Base-by-base conservation (phyloP, 352 stramenopile species). In the Globisporangium radiosum region DNA sequence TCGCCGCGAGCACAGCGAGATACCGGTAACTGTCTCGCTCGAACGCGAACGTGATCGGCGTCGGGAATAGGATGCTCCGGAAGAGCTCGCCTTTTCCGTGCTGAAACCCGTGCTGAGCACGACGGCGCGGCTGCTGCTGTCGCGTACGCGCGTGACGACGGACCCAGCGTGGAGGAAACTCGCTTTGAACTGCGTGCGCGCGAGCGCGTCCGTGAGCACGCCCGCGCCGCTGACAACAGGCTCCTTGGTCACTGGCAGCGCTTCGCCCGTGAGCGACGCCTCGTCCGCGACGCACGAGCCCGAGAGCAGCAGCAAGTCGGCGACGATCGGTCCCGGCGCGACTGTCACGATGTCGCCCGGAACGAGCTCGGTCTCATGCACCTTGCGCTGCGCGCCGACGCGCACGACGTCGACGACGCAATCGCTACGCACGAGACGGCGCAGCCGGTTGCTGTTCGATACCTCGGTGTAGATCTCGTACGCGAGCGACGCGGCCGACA, bases 81-180 rank as follows among this genome's bases (percentile, higher is more conserved):
- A 91, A 84, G 7, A 91, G 70, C 54, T 90, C 70, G 33, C 81
- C 79, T 47, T 85, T 85, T 65, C 73, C n/a, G 81, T 89, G n/a
- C 66, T 79, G 54, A 87, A 87, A 1, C 78, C 78, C 1, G 77
- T 85, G 40, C 66, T 69, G 3, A 84, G 62, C 37, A 91, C 78
- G 13, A 90, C 73, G 13, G 65, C 78, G 42, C 69, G 65, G 47
- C 40, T 62, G 33, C 25, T 56, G 1, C 61, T 19, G 37, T 59
- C 54, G 54, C 54, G 54, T 9, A 59, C 44, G 10, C 56, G 47
- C 47, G 65, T 73, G 64, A 33, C 69, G 48, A 6, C 45, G 19
- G 79, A 87, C 14, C 76, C 79, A 54, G 79, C 79, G 57, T 80
- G 73, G 7, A 90, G 65, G n/a, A 87, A 68, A 36, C 63, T 79